Base-by-base conservation (phyloP, 2,329 filamentous ascomycete species). In the Sporothrix euskadiensis region DNA sequence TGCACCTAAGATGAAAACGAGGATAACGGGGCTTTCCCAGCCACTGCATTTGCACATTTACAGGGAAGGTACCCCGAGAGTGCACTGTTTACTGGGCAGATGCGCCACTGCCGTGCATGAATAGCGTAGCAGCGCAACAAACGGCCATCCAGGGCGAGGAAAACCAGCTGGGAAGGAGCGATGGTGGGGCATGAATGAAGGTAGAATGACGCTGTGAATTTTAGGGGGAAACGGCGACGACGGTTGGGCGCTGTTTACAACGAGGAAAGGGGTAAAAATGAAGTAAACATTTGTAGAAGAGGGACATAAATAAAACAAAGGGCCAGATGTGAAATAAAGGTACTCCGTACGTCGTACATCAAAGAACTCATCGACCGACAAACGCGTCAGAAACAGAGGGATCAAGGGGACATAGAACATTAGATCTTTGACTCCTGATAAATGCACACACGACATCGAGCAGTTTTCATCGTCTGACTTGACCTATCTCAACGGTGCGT, bases 1-100 rank as follows among this genome's bases (percentile, higher is more conserved):
- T 65, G 35, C 59, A 63, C 35, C 35, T 41, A 63, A 63, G 59
- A 63, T 63, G 59, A 63, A 63, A 39, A 39, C 32, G 8, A n/a
- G 16, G 57, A 19, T 30, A n/a, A 61, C 9, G 57, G 57, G 30
- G 30, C 35, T 22, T 63, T 41, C n/a, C 59, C 59, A 63, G 59
- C 59, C 59, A 63, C 59, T 63, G 59, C 8, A 44, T 44, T 63
- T 63, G 22, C 59, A 41, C 7, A 41, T 41, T 65, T 44, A 44
- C 59, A 44, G n/a, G 59, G 59, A 44, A 65, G 59, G 39, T 26
- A 19, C 59, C 59, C 10, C 35, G 10, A 65, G 59, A 41, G 22
- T 22, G 16, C 52, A 22, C n/a, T 22, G n/a, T 22, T 54, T 10
- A 26, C 59, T 65, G 39, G 59, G 61, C 30, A 66, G 61, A 0